These are phyloP conservation scores for Cyamopsis tetragonoloba DNA, from an alignment of 306 rosid species.

Conservation along the genomic window DNA sequence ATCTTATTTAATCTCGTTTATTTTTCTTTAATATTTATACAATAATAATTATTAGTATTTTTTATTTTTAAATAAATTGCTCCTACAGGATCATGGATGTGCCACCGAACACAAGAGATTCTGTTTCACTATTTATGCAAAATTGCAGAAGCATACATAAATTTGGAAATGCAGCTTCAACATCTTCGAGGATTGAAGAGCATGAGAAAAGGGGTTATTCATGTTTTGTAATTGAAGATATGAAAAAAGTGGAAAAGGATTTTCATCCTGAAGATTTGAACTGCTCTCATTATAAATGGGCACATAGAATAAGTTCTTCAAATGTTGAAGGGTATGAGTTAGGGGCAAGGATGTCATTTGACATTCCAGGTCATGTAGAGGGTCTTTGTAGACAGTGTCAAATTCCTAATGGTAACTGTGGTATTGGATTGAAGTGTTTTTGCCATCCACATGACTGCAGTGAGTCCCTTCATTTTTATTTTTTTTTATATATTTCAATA, in stretches of 20 bases:
- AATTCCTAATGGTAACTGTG: slow-evolving; percentile 56
- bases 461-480: slow-evolving; percentile 5
- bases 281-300: slow-evolving; percentile 42
- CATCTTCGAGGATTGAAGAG: slow-evolving; percentile 10
- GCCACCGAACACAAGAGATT: not conserved
- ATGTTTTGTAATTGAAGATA: slow-evolving; percentile 37
- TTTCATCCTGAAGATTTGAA: slow-evolving; percentile 40
- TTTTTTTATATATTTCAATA: no score
- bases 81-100: no score
- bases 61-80: no score
- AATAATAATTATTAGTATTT: no score
- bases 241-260: slow-evolving; percentile 24
- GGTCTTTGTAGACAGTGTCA: slow-evolving; percentile 45
- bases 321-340: slow-evolving; percentile 24
- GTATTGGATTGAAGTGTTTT: slow-evolving; percentile 50
- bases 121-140: slow-evolving; percentile 6
- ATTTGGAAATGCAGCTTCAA: not conserved
- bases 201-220: slow-evolving; percentile 11
- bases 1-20: no score
- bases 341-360: slow-evolving; percentile 43
- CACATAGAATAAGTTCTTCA: slow-evolving; percentile 19
- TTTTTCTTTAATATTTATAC: no score
- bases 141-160: slow-evolving; percentile 17
- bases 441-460: slow-evolving; percentile 54
- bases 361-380: slow-evolving; percentile 44